phyloP scores from a whole-genome alignment of 768 basidiomycete species.

The Mrakia blollopis region DNA sequence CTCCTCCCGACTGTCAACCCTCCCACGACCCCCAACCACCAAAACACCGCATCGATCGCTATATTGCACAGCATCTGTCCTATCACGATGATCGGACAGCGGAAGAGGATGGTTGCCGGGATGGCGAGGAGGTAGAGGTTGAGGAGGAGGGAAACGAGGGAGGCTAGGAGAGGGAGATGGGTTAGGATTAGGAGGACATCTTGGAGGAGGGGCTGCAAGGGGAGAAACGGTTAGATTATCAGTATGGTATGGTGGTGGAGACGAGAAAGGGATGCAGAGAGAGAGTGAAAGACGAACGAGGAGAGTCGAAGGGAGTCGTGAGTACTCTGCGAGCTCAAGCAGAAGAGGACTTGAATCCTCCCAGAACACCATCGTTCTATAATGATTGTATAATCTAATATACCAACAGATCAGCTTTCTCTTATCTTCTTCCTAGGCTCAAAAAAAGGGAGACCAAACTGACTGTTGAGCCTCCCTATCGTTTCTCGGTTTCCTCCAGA shows the following conservation, averaged over 20 bases:
- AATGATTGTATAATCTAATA: background rate
- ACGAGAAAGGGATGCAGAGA: background rate
- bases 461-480: background rate
- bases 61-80: background rate
- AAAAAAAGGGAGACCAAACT: background rate
- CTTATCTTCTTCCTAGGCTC: background rate
- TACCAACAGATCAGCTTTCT: background rate
- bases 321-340: background rate
- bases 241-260: background rate
- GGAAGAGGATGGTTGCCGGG: background rate
- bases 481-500: background rate
- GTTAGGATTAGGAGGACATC: background rate
- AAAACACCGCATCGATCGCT: background rate
- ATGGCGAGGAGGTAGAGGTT: background rate
- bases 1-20: background rate
- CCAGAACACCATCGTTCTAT: background rate
- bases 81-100: background rate
- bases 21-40: background rate
- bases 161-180: constrained; percentile 3
- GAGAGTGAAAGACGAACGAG: background rate
- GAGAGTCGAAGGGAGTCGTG: background rate
- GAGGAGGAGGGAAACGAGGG: constrained; percentile 1
- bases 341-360: background rate
- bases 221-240: background rate
- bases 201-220: background rate